Evolutionary conservation across 2,329 filamentous ascomycete species (phyloP).

Genomic region (Fusarium chlamydosporum): DNA sequence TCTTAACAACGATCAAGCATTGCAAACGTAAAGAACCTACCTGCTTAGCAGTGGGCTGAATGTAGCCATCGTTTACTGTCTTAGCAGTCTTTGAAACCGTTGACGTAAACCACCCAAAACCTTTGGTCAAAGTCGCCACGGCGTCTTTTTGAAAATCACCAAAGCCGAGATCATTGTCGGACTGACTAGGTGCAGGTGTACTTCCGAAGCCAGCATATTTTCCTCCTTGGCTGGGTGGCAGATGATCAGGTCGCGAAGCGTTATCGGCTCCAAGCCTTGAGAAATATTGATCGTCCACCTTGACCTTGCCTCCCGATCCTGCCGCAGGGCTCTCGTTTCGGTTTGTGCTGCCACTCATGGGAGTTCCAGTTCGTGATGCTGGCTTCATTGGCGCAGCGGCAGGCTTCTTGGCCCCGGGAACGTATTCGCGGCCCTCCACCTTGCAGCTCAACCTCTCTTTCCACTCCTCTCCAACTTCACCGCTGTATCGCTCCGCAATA

Average conservation of each 20-base stretch:
- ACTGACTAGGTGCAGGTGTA: constrained; percentile 69
- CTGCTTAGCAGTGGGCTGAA: constrained; percentile 92
- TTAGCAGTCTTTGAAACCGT: constrained; percentile 93
- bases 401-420: constrained; percentile 75
- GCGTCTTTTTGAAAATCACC: constrained; percentile 94
- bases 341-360: constrained; percentile 58
- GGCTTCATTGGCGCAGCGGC: constrained; percentile 52
- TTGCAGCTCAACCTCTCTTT: constrained; percentile 90
- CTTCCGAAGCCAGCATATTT: constrained; percentile 95
- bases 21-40: constrained; percentile 60
- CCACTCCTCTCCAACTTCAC: constrained; percentile 93
- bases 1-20: constrained; percentile 10
- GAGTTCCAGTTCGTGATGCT: constrained; percentile 58
- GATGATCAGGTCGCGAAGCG: constrained; percentile 76
- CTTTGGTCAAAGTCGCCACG: constrained; percentile 87
- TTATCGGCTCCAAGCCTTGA: constrained; percentile 87
- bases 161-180: constrained; percentile 69
- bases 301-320: constrained; percentile 65
- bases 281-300: constrained; percentile 90
- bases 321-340: constrained; percentile 58
- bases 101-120: constrained; percentile 93
- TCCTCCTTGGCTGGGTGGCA: constrained; percentile 91
- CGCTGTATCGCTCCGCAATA: constrained; percentile 90
- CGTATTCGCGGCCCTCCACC: constrained; percentile 89
- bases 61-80: constrained; percentile 89